Conservation (phyloP, 164 flowering plant genomes). For the Sextonia rubra region DNA sequence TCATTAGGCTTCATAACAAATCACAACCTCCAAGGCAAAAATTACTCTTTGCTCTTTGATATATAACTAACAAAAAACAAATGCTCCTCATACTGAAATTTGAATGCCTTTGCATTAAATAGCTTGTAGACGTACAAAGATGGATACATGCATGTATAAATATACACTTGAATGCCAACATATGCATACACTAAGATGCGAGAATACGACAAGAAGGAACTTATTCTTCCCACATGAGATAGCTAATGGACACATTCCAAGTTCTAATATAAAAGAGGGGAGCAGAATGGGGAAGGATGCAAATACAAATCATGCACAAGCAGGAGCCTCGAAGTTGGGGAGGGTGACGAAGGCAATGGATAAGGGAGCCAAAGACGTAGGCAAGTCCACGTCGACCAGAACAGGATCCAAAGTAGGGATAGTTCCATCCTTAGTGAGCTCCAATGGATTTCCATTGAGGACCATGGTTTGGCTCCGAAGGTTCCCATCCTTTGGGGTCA, state of each 20-base stretch:
- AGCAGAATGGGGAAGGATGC: neutral
- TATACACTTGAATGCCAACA: neutral
- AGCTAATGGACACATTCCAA: too few species aligned
- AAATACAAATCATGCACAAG: slow-evolving; percentile 35
- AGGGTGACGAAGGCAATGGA: slow-evolving; percentile 68
- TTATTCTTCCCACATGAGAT: neutral
- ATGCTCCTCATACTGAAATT: neutral
- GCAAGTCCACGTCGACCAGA: slow-evolving; percentile 23
- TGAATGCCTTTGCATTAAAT: neutral
- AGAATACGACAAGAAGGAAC: neutral
- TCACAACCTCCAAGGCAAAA: too few species aligned
- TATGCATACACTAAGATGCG: neutral
- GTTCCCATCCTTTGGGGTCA: slow-evolving; percentile 63
- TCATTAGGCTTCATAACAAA: too few species aligned
- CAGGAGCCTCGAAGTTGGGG: slow-evolving; percentile 61
- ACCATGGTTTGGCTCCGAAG: slow-evolving; percentile 62
- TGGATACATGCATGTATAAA: neutral
- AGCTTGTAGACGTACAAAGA: neutral
- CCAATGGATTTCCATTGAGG: slow-evolving; percentile 34
- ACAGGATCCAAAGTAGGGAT: slow-evolving; percentile 49
- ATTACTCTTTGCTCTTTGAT: too few species aligned
- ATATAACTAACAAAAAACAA: too few species aligned
- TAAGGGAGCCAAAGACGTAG: slow-evolving; percentile 41
- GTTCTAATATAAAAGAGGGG: too few species aligned
- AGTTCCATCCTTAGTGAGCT: slow-evolving; percentile 25